Evolutionary conservation across 192 early-diverging fungal species (phyloP), one percentile per base, ranked within the genome.

Genomic region (Funneliformis geosporum): DNA sequence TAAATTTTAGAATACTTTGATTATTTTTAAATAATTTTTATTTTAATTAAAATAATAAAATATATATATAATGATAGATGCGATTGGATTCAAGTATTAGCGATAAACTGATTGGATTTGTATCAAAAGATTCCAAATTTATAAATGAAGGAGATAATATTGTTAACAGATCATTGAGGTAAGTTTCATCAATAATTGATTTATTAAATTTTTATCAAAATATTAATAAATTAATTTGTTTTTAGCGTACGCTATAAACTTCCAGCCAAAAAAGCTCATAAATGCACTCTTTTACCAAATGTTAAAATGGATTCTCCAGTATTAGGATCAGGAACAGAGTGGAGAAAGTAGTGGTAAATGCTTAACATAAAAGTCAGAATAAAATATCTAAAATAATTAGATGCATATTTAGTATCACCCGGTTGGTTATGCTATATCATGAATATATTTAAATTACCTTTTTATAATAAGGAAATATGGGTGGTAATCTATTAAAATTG

Each of bases 71-170:
- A 69, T 4, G 33, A 46, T 28, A 84, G 75, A 42, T 88, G 46
- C 42, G 79, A 28, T 65, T 92, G 42, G 85, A 90, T 68, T 84
- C 87, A 40, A 73, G 75, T n/a, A 69, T 82, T 9, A 88, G 86
- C 73, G 86, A 83, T 60, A 85, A 88, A 10, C 79, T 91, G 80
- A 87, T 86, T 3, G 92, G 91, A n/a, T 79, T 79, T 8, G 85
- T 92, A 8, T 84, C 85, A n/a, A 69, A 84, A 46, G 90, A 91
- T 77, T 82, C 87, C 5, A 83, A 87, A 43, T 91, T 85, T 73
- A 84, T 91, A 43, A 88, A 89, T 23, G 83, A 88, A 23, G 83
- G 85, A 14, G 88, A 92, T 70, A 87, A 92, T 64, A 83, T 82
- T 5, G 86, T 89, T 55, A 86, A 90, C 80, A 85, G 81, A 66